These are phyloP conservation scores for Hypoxylon subgilvum DNA, from an alignment of 495 filamentous ascomycete species.

Conservation along the genomic window DNA sequence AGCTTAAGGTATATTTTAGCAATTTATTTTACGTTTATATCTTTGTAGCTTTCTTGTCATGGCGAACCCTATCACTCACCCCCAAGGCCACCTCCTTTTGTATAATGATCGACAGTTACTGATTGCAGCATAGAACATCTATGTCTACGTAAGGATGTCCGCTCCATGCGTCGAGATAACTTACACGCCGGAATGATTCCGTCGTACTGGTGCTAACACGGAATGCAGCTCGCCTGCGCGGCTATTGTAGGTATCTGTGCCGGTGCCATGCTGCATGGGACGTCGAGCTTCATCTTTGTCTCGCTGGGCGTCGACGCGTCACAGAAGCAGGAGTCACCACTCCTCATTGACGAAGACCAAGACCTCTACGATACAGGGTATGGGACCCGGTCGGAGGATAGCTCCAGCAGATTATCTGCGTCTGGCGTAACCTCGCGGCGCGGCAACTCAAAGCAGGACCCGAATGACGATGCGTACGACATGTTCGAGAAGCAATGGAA, in stretches of 20 bases:
- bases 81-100: conserved; percentile 33
- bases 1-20: conserved; percentile 67
- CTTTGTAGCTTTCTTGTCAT: background rate
- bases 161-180: conserved; percentile 1
- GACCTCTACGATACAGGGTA: conserved; percentile 13
- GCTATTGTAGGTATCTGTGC: conserved; percentile 61
- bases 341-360: conserved; percentile 47
- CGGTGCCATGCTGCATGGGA: conserved; percentile 57
- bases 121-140: conserved; percentile 58
- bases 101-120: conserved; percentile 29
- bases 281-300: conserved; percentile 48
- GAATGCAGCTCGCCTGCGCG: conserved; percentile 60
- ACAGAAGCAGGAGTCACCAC: conserved; percentile 18
- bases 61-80: background rate
- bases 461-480: conserved; percentile 17
- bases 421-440: conserved; percentile 1
- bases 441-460: conserved; percentile 3
- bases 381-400: conserved; percentile 16
- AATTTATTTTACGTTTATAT: conserved; percentile 1
- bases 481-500: conserved; percentile 39
- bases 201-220: conserved; percentile 19
- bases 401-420: conserved; percentile 17
- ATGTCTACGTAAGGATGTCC: conserved; percentile 57
- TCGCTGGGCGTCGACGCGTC: conserved; percentile 45
- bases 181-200: background rate